A percentile compares a stretch with the other conserved stretches of the same genome.
Conservation (phyloP, 805 yeast species). For the Kazachstania bromeliacearum region DNA sequence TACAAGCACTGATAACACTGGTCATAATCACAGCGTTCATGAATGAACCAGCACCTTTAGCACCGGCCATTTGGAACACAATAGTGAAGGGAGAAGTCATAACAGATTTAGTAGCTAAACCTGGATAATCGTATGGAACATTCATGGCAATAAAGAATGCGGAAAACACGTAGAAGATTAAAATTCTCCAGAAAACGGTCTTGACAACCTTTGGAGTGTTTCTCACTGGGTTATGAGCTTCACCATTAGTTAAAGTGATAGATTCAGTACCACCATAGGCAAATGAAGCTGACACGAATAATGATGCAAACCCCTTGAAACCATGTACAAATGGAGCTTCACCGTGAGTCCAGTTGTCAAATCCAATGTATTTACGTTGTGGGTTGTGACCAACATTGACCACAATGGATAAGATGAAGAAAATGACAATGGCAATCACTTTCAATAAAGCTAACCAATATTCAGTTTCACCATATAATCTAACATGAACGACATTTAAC, state of each 20-base stretch:
- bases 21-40: constrained; percentile 49
- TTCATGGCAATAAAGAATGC: constrained; percentile 51
- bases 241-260: constrained; percentile 45
- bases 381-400: constrained; percentile 52
- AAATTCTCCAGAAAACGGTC: constrained; percentile 49
- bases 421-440: constrained; percentile 46
- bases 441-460: constrained; percentile 50
- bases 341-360: constrained; percentile 44
- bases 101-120: constrained; percentile 25
- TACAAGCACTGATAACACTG: constrained; percentile 46
- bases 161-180: constrained; percentile 45
- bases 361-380: constrained; percentile 45
- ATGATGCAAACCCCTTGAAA: constrained; percentile 41
- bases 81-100: constrained; percentile 39
- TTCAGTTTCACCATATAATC: constrained; percentile 54
- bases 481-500: constrained; percentile 42
- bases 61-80: constrained; percentile 44
- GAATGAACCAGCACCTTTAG: constrained; percentile 39
- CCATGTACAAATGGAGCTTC: constrained; percentile 48
- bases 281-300: constrained; percentile 44
- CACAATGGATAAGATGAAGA: constrained; percentile 46
- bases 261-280: constrained; percentile 43
- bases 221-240: constrained; percentile 46
- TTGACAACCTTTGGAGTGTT: constrained; percentile 51
- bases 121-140: constrained; percentile 49